Evolutionary conservation across 164 flowering plant species (phyloP), one percentile per base, ranked within the genome.

Genomic region (Chimonanthus praecox): DNA sequence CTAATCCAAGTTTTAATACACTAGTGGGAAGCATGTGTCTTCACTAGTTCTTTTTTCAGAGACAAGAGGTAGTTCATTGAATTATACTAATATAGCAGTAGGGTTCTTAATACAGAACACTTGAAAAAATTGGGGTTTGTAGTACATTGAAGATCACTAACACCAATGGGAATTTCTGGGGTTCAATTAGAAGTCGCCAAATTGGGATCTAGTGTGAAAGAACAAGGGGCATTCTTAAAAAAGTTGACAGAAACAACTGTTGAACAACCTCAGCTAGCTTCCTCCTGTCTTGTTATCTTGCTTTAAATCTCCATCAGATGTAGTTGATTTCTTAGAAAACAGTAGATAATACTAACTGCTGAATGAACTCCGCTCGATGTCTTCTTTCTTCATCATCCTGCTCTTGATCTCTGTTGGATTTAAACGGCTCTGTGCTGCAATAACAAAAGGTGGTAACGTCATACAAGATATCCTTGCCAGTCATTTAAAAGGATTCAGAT

Each of bases 291-390:
- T 82, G 10, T 68, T 47, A n/a, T 83, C 60, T 54, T 54, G 60
- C 60, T 3, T 3, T 54, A 54, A 54, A 54, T 54, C 16, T 54
- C 11, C 4, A 54, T 5, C 15, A 16, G 13, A 54, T 47, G 44
- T 15, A 48, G 47, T 2, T 47, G 4, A n/a, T 15, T 44, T 18
- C 6, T 69, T 74, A 87, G 80, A 87, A 85, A 73, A 92, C 84
- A 76, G 87, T 87, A 46, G 97, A 89, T 18, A 79, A n/a, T 7
- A 92, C 72, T 79, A 92, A 74, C 74, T 89, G 83, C 76, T 85
- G 91, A 66, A 83, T 72, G 73, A 87, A 92, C 66, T 69, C 84
- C 7, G 87, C 88, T 77, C 81, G 81, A 77, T 82, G 85, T 72
- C 64, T 84, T 72, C 71, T 82, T 83, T 88, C 91, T 78, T 82